Evolutionary conservation across 306 rosid species (phyloP), one percentile per base, ranked within the genome.

Genomic region (Arachis hypogaea): DNA sequence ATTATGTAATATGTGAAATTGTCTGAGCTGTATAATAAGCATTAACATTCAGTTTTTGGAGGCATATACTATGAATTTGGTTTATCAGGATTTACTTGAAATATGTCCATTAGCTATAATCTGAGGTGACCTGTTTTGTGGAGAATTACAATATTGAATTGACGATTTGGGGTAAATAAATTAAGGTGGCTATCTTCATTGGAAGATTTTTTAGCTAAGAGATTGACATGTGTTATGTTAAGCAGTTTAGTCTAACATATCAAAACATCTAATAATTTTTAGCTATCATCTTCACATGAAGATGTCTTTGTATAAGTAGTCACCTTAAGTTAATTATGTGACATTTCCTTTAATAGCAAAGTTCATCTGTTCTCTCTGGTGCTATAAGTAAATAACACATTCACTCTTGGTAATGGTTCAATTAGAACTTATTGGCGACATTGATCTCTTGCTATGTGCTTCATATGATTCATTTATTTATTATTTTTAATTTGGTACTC

Each of bases 401-500:
- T 55, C 78, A 49, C 59, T 71, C 71, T 73, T 30, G 58, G 43
- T 38, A 69, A 68, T 79, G 49, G 63, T 55, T 47, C 29, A 80
- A 67, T 67, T 74, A 70, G 42, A 63, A 50, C 57, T 50, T 59
- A 45, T 43, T 63, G 29, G 62, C 70, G 74, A 29, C 47, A 22
- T 58, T 59, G 33, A 59, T 47, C 40, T 57, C 66, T 64, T 72
- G 59, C 61, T 57, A 40, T 75, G 73, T 47, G 57, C 72, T 73
- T 70, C 64, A 33, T 61, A 57, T 41, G 61, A 69, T 33, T 33
- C 38, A 2, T 33, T 33, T 33, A 33, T 33, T 33, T 33, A 78
- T 63, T 40, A 51, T 66, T 41, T 50, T 47, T 59, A 63, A 78
- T 77, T 69, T 78, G 76, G 69, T 51, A 65, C 42, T 70, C 75